Evolutionary conservation across 768 basidiomycete genomes (phyloP).

Genomic region (Strobilomyces dryophilus): DNA sequence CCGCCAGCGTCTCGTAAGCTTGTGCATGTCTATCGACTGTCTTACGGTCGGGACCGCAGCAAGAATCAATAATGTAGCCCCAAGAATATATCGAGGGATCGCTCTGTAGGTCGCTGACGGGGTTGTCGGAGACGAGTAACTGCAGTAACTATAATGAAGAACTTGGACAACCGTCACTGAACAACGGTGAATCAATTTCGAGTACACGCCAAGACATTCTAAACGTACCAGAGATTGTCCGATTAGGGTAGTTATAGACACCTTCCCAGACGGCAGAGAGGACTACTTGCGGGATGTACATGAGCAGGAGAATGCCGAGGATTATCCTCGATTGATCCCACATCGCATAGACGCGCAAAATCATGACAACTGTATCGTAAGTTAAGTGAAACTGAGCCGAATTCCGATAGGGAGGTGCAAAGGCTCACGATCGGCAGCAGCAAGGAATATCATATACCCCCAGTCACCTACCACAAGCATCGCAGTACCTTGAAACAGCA

Average conservation of each 20-base stretch:
- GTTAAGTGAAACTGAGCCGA: neutral
- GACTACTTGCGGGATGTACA: neutral
- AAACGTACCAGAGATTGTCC: conserved; percentile 4
- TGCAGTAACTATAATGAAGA: conserved; percentile 1
- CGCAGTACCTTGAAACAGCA: neutral
- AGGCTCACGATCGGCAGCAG: neutral
- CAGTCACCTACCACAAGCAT: neutral
- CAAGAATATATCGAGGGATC: neutral
- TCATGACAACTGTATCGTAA: neutral
- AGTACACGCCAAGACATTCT: neutral
- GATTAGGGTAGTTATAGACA: neutral
- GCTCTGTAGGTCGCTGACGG: conserved; percentile 1
- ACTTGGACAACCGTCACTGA: conserved; percentile 1
- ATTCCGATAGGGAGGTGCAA: neutral
- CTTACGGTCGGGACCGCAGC: neutral
- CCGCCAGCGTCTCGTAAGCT: neutral
- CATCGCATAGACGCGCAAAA: neutral
- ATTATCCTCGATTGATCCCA: neutral
- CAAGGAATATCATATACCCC: neutral
- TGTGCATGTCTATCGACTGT: neutral
- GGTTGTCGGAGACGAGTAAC: neutral
- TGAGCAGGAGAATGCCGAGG: neutral
- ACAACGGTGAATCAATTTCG: neutral
- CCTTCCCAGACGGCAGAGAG: neutral
- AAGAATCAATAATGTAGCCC: neutral